Evolutionary conservation across 768 basidiomycete species (phyloP).

Genomic region (Chalciporus chontae): DNA sequence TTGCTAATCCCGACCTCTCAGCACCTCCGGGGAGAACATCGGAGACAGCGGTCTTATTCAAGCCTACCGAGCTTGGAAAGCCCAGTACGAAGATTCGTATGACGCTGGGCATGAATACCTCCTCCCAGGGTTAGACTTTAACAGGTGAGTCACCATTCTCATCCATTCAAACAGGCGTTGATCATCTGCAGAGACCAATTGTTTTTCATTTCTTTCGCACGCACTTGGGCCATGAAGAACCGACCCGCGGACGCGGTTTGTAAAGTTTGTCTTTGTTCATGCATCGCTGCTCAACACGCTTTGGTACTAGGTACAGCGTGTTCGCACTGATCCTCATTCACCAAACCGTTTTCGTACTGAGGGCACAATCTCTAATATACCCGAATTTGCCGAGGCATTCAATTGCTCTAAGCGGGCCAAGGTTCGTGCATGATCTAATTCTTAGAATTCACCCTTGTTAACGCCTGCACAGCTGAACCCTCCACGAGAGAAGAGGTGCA

Average conservation of each 20-base stretch:
- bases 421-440: constrained; percentile 39
- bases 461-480: constrained; percentile 63
- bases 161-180: neutral
- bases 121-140: constrained; percentile 77
- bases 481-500: constrained; percentile 71
- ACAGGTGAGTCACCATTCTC: constrained; percentile 44
- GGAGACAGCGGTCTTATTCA: constrained; percentile 84
- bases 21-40: constrained; percentile 90
- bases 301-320: constrained; percentile 56
- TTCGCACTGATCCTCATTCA: constrained; percentile 88
- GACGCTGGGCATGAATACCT: constrained; percentile 62
- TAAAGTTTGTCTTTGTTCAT: constrained; percentile 3
- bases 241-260: constrained; percentile 74
- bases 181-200: constrained; percentile 69
- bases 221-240: constrained; percentile 83
- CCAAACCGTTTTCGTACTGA: constrained; percentile 77
- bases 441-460: neutral
- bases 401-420: constrained; percentile 73
- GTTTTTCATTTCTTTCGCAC: constrained; percentile 89
- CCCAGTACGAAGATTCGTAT: constrained; percentile 59
- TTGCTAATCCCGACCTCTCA: constrained; percentile 28
- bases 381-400: constrained; percentile 86
- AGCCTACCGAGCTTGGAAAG: constrained; percentile 90
- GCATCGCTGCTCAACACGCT: neutral
- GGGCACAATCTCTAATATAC: constrained; percentile 84